Conservation (phyloP, 2,329 filamentous ascomycete species). For the Fusarium hostae region DNA sequence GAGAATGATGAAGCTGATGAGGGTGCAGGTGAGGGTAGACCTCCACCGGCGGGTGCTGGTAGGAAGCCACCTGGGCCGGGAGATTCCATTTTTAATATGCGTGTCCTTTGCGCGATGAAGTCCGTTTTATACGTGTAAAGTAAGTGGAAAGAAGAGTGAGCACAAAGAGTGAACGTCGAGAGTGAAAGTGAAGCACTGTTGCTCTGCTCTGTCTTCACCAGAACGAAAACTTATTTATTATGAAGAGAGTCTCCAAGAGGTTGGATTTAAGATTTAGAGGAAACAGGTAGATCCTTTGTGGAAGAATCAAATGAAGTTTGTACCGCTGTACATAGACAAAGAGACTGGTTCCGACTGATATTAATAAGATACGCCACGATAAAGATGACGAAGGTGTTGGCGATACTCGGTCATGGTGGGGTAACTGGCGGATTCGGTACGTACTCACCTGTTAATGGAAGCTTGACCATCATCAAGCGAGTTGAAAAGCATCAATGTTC, state of each 20-base stretch:
- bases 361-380: too few species aligned
- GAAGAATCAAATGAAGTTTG: neutral
- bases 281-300: neutral
- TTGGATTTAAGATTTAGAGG: neutral
- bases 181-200: neutral
- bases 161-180: neutral
- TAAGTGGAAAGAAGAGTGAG: neutral
- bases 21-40: constrained; percentile 66
- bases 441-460: neutral
- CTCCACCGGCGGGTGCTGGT: constrained; percentile 50
- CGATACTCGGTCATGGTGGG: constrained; percentile 35
- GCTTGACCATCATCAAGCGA: neutral
- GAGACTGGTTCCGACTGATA: neutral
- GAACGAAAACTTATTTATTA: neutral
- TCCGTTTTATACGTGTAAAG: too few species aligned
- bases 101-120: neutral
- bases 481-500: too few species aligned
- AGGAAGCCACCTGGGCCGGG: constrained; percentile 63
- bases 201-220: neutral
- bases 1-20: constrained; percentile 58
- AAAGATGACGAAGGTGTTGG: constrained; percentile 22
- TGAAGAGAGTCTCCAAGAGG: neutral
- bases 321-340: neutral
- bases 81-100: neutral
- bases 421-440: constrained; percentile 5